These are phyloP conservation scores for Aspergillus carlsbadensis DNA, from an alignment of 495 filamentous ascomycete genomes.

Conservation along the genomic window DNA sequence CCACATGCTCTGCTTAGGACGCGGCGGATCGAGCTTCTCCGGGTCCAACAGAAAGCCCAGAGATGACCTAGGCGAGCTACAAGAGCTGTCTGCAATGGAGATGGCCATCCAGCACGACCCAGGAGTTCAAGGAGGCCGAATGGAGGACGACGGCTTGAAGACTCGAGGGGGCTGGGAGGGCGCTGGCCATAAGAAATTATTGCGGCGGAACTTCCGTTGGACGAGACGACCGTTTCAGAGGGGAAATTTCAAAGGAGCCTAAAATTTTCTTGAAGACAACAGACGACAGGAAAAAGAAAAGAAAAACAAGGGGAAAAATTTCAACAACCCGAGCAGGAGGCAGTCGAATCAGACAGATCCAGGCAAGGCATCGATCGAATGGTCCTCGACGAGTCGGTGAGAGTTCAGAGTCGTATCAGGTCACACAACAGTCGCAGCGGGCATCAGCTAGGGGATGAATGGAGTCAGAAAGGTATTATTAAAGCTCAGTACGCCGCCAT, in stretches of 20 bases:
- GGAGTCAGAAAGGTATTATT: neutral
- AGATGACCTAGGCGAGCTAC: slow-evolving; percentile 35
- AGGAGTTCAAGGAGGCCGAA: slow-evolving; percentile 19
- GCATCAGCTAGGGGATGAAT: neutral
- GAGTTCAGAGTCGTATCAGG: slow-evolving; percentile 19
- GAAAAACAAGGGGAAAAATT: slow-evolving; percentile 14
- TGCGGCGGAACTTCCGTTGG: slow-evolving; percentile 19
- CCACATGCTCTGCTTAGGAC: slow-evolving; percentile 53
- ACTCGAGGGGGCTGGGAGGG: slow-evolving; percentile 31
- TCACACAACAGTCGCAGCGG: slow-evolving; percentile 11
- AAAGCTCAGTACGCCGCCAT: neutral
- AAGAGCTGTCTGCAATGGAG: slow-evolving; percentile 42
- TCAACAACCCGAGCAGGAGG: neutral
- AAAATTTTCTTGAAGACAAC: neutral
- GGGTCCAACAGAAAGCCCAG: slow-evolving; percentile 36
- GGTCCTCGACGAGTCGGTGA: slow-evolving; percentile 27
- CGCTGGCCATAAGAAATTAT: slow-evolving; percentile 41
- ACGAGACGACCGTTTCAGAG: slow-evolving; percentile 2
- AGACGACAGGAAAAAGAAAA: slow-evolving; percentile 13
- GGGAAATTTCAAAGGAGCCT: slow-evolving; percentile 1
- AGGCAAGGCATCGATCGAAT: slow-evolving; percentile 8
- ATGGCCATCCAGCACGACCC: slow-evolving; percentile 42
- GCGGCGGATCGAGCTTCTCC: slow-evolving; percentile 30
- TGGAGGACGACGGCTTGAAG: slow-evolving; percentile 36
- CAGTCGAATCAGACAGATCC: slow-evolving; percentile 10